Percentiles rank a stretch among this genome's conserved stretches.
phyloP scores from a whole-genome alignment of 257 asterid species.

The Nicotiana undulata region DNA sequence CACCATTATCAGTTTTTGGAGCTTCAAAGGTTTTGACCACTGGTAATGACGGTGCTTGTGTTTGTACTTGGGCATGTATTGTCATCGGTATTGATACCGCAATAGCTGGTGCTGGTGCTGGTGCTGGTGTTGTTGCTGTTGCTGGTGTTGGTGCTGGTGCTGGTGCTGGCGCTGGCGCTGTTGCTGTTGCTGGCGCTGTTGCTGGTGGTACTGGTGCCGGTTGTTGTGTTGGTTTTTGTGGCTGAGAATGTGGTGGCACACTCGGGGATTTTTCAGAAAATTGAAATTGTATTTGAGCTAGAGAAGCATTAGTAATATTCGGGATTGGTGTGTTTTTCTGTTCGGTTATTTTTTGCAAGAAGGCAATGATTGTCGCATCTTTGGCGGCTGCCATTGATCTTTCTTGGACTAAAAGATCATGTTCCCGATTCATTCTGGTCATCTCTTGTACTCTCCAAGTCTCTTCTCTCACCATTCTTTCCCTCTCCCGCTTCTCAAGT shows the following conservation, averaged over 20 bases:
- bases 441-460: slow-evolving; percentile 72
- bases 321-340: slow-evolving; percentile 33
- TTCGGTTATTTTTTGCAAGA: slow-evolving; percentile 52
- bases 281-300: slow-evolving; percentile 8
- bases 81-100: slow-evolving; percentile 5
- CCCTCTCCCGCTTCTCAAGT: slow-evolving; percentile 49
- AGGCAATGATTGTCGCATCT: slow-evolving; percentile 65
- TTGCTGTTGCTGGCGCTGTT: not conserved
- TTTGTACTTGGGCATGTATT: not conserved
- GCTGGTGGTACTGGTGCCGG: slow-evolving; percentile 12
- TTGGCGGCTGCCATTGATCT: slow-evolving; percentile 69
- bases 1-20: not conserved
- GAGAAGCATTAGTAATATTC: not conserved
- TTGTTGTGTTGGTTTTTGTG: not conserved
- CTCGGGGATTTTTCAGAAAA: not conserved
- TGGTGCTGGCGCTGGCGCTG: not conserved
- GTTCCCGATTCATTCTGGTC: slow-evolving; percentile 60
- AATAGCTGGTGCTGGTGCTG: not conserved
- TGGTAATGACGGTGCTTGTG: not conserved
- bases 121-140: too few species aligned
- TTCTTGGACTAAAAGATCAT: slow-evolving; percentile 68
- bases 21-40: not conserved
- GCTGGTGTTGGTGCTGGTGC: not conserved
- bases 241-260: slow-evolving; percentile 4
- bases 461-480: slow-evolving; percentile 44